Evolutionary conservation across 2,329 filamentous ascomycete genomes (phyloP).

Genomic region (Pyrenophora seminiperda): DNA sequence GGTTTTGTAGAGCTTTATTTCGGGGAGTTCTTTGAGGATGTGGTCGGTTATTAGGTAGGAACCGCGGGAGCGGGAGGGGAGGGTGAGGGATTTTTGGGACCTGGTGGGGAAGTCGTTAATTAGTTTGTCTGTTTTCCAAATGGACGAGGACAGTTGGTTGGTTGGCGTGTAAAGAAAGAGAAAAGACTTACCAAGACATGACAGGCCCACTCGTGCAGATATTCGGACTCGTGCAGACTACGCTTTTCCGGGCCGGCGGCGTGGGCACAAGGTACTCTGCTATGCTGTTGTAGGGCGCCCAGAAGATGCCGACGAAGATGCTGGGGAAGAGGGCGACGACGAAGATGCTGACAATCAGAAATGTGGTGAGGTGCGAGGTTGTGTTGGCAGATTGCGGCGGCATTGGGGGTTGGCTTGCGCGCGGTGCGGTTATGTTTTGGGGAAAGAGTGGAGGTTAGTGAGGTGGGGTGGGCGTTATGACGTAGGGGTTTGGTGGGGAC

Average conservation of each 20-base stretch:
- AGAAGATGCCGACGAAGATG: constrained; percentile 51
- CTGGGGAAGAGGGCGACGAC: constrained; percentile 58
- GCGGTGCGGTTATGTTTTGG: background rate
- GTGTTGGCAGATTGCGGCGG: constrained; percentile 23
- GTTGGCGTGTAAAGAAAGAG: background rate
- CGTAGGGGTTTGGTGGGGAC: background rate
- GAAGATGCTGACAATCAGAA: constrained; percentile 56
- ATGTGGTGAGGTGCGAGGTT: constrained; percentile 46
- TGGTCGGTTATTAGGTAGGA: constrained; percentile 88
- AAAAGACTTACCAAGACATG: constrained; percentile 39
- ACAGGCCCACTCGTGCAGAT: constrained; percentile 28
- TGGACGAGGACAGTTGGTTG: background rate
- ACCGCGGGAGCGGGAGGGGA: constrained; percentile 77
- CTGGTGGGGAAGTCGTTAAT: constrained; percentile 14
- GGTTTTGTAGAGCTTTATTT: constrained; percentile 81
- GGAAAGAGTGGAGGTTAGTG: background rate
- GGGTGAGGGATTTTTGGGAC: constrained; percentile 80
- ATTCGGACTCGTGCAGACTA: constrained; percentile 34
- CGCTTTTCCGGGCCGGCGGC: constrained; percentile 25
- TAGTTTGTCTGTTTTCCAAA: background rate
- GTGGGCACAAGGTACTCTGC: constrained; percentile 34
- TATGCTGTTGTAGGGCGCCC: constrained; percentile 41
- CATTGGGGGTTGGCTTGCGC: constrained; percentile 1
- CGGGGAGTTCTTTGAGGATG: constrained; percentile 72
- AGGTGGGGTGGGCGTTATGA: background rate